Percentiles rank a stretch among this genome's conserved stretches.
phyloP scores from a whole-genome alignment of 805 yeast species.

The Myxozyma kluyveri region DNA sequence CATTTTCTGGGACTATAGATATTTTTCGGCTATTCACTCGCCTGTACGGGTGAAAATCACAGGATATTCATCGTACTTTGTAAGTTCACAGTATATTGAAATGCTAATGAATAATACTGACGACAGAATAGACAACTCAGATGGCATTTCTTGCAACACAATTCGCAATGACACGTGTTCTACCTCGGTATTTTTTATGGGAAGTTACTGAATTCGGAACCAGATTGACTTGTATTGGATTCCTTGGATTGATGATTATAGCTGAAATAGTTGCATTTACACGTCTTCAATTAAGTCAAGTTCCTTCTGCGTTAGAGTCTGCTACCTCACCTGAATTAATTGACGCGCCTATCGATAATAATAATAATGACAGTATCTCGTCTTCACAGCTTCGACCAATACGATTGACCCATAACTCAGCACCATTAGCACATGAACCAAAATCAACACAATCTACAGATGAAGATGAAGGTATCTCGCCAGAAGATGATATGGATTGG shows the following conservation, averaged over 20 bases:
- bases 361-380: neutral
- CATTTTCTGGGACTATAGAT: conserved; percentile 21
- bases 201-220: neutral
- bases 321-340: neutral
- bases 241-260: too few species aligned
- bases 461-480: neutral
- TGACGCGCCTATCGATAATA: conserved; percentile 6
- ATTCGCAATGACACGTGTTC: neutral
- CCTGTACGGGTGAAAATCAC: conserved; percentile 4
- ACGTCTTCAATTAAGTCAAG: too few species aligned
- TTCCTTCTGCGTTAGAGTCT: too few species aligned
- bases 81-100: too few species aligned
- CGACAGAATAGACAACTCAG: too few species aligned
- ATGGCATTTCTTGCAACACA: too few species aligned
- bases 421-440: neutral
- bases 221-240: neutral
- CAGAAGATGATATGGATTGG: conserved; percentile 26
- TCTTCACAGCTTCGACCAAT: neutral
- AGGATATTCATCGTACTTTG: conserved; percentile 14
- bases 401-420: neutral
- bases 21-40: conserved; percentile 3
- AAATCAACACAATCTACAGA: neutral
- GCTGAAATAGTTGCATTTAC: too few species aligned
- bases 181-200: conserved; percentile 9
- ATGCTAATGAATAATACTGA: too few species aligned